Conservation (phyloP, 2,329 filamentous ascomycete species). For the Paracoccidioides lutzii region DNA sequence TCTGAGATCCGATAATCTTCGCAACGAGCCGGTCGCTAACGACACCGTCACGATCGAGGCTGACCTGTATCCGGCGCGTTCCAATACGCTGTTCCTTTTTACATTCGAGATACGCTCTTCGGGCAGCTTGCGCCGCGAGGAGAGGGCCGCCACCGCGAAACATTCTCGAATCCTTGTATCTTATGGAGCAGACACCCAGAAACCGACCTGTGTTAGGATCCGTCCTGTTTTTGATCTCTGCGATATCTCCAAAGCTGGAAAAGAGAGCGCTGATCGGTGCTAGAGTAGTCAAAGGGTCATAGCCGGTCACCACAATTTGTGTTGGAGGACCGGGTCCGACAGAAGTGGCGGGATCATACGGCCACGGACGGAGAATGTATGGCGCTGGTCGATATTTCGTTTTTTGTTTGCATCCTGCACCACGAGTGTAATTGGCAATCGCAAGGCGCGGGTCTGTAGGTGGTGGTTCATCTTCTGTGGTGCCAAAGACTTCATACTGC, state of each 20-base stretch:
- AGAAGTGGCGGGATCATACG: slow-evolving; percentile 69
- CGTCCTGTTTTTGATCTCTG: slow-evolving; percentile 83
- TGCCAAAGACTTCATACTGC: slow-evolving; percentile 40
- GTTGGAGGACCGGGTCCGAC: slow-evolving; percentile 80
- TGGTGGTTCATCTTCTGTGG: slow-evolving; percentile 56
- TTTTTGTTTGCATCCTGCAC: slow-evolving; percentile 53
- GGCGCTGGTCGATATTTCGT: slow-evolving; percentile 57
- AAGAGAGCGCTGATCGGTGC: slow-evolving; percentile 65
- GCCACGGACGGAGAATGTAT: slow-evolving; percentile 71
- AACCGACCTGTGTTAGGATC: slow-evolving; percentile 91
- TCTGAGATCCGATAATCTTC: slow-evolving; percentile 55
- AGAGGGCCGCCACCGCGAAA: slow-evolving; percentile 42
- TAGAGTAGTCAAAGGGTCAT: slow-evolving; percentile 77
- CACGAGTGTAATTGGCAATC: slow-evolving; percentile 49
- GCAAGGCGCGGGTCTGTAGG: slow-evolving; percentile 70
- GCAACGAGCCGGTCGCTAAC: slow-evolving; percentile 70
- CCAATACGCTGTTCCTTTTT: slow-evolving; percentile 73
- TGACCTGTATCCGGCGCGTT: slow-evolving; percentile 61
- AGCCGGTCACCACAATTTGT: slow-evolving; percentile 88
- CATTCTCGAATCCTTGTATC: slow-evolving; percentile 60
- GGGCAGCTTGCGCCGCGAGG: slow-evolving; percentile 67
- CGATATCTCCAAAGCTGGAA: slow-evolving; percentile 72
- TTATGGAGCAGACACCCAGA: slow-evolving; percentile 82
- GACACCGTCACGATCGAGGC: slow-evolving; percentile 77
- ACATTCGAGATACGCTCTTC: slow-evolving; percentile 57